Conservation (phyloP, 2,329 filamentous ascomycete species). For the Fusarium keratoplasticum region DNA sequence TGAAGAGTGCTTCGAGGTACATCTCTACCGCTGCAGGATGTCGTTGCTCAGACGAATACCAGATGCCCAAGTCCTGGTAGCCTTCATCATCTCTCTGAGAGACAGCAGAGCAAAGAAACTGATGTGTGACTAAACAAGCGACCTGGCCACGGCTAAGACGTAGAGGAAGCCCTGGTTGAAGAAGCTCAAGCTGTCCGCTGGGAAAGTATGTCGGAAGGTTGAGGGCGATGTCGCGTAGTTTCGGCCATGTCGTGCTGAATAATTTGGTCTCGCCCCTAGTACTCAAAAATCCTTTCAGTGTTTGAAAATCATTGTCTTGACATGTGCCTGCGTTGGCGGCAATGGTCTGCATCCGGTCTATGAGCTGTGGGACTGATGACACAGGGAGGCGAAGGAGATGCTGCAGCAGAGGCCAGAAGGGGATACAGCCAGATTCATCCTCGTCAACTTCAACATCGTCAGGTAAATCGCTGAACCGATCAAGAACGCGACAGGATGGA, state of each 20-base stretch:
- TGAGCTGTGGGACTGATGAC: conserved; percentile 16
- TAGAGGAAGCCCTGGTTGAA: conserved; percentile 26
- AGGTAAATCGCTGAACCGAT: conserved; percentile 47
- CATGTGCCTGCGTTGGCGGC: conserved; percentile 32
- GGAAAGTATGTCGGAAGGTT: conserved; percentile 37
- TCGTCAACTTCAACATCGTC: conserved; percentile 31
- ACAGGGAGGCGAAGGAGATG: conserved; percentile 35
- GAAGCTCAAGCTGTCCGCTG: conserved; percentile 21
- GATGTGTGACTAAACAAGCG: conserved; percentile 47
- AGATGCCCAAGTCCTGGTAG: conserved; percentile 49
- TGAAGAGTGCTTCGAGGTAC: conserved; percentile 47
- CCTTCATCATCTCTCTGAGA: conserved; percentile 40
- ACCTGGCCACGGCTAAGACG: conserved; percentile 40
- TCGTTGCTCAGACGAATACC: conserved; percentile 48
- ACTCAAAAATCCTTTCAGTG: conserved; percentile 18
- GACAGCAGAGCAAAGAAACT: conserved; percentile 46
- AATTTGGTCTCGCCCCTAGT: not conserved
- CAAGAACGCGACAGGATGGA: conserved; percentile 35
- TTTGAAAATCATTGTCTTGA: conserved; percentile 36
- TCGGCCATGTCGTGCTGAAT: conserved; percentile 40
- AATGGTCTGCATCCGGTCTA: conserved; percentile 47
- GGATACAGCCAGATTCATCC: conserved; percentile 37
- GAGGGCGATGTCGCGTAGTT: conserved; percentile 38
- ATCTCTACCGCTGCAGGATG: conserved; percentile 45
- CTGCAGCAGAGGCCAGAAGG: conserved; percentile 43